A percentile compares a stretch with the other conserved stretches of the same genome.
Conservation (phyloP, 495 filamentous ascomycete species). For the Penicillium flavigenum region DNA sequence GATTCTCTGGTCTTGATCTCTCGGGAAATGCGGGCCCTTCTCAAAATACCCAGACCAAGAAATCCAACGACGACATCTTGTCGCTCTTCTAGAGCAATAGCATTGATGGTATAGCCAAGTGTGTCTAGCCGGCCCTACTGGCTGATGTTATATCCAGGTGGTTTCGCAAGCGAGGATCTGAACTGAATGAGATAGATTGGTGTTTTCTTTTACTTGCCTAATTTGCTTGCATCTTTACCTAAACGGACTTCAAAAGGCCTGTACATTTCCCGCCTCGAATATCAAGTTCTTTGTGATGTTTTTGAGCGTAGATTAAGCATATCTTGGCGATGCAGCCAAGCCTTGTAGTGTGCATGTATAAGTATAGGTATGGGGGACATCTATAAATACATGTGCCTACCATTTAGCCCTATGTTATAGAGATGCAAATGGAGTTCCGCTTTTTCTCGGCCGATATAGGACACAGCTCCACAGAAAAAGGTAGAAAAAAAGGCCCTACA, state of each 20-base stretch:
- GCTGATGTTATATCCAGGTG: constrained; percentile 24
- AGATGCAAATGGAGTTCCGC: not conserved
- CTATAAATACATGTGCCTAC: not conserved
- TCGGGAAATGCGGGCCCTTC: constrained; percentile 46
- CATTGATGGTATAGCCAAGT: constrained; percentile 5
- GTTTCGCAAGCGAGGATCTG: constrained; percentile 32
- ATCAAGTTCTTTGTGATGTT: not conserved
- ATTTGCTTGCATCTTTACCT: constrained; percentile 21
- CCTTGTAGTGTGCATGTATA: not conserved
- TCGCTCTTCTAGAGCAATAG: constrained; percentile 69
- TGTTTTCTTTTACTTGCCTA: constrained; percentile 27
- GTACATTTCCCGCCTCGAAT: constrained; percentile 20
- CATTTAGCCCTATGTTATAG: not conserved
- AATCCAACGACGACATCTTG: constrained; percentile 84
- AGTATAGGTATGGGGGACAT: not conserved
- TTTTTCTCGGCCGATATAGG: not conserved
- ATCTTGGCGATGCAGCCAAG: constrained; percentile 4
- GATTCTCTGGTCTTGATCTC: constrained; percentile 78
- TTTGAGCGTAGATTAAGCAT: not conserved
- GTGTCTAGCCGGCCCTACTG: constrained; percentile 13
- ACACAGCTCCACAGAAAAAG: constrained; percentile 2
- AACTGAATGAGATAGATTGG: constrained; percentile 34
- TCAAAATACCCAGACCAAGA: constrained; percentile 44
- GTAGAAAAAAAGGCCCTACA: not conserved
- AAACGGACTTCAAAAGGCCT: constrained; percentile 22